Base-by-base conservation (phyloP, 495 filamentous ascomycete genomes). In the Penicillium tannophilum region DNA sequence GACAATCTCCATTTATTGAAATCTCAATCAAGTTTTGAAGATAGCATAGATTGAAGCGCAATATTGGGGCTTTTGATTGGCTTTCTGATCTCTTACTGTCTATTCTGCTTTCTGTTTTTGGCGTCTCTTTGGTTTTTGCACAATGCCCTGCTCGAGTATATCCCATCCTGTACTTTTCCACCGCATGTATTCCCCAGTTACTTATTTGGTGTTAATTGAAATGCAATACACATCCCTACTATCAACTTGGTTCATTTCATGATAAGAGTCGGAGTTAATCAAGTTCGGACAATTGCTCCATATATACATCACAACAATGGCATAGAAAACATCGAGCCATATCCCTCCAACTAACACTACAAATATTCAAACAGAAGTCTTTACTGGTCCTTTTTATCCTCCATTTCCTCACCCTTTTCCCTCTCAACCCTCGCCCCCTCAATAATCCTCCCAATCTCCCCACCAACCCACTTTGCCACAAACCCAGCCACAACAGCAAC, bases 401-500 rank as follows among this genome's bases (percentile, higher is more conserved):
- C 28, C 33, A 1, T 10, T 12, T 14, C 45, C 28, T 57, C 55
- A 19, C 56, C 56, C 26, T 35, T 39, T 2, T 23, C 42, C 33
- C 49, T 54, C 23, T 59, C 55, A 20, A 35, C 14, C 30, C 55
- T 62, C 47, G 63, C 61, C 59, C 65, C 69, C 43, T 59, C 50
- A 48, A 75, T 58, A 6, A 66, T 62, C 39, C 64, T 66, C 14
- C 65, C 67, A 56, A 78, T 46, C 61, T 76, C 67, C 10, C 39
- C 48, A 11, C 54, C 49, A 23, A 75, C 50, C 70, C 69, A 74
- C 17, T 62, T 59, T 1, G 72, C 76, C 39, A 82, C 59, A 58
- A 83, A 74, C 63, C 77, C 81, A 19, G 83, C 81, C 23, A 78
- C 52, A 44, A 79, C 62, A 10, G 82, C 81, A 57, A 92, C 80